Conservation (phyloP, 2,329 filamentous ascomycete genomes). For the Aspergillus pseudoviridinutans region DNA sequence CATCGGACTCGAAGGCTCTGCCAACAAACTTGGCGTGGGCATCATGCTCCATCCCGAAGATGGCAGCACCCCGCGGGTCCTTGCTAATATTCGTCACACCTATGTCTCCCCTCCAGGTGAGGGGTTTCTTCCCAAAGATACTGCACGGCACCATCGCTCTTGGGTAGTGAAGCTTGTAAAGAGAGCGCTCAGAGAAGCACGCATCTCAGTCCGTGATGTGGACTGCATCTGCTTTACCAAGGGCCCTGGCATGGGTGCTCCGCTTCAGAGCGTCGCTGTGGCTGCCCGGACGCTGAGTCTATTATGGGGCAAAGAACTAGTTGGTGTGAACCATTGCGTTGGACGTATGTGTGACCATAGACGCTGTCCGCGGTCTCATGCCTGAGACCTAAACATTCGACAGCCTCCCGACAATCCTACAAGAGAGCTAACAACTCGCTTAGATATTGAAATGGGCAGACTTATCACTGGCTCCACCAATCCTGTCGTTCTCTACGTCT, state of each 20-base stretch:
- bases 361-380: neutral
- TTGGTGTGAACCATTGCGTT: conserved; percentile 97
- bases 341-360: conserved; percentile 54
- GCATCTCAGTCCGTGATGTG: conserved; percentile 60
- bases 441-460: conserved; percentile 94
- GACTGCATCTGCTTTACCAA: conserved; percentile 95
- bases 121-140: conserved; percentile 95
- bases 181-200: conserved; percentile 69
- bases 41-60: conserved; percentile 71
- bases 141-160: conserved; percentile 81
- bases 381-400: neutral
- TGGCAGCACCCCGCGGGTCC: conserved; percentile 60
- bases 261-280: conserved; percentile 79
- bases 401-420: neutral
- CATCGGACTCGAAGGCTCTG: conserved; percentile 81
- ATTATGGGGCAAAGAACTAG: conserved; percentile 82
- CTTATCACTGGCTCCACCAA: conserved; percentile 86
- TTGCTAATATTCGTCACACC: conserved; percentile 92
- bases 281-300: conserved; percentile 76
- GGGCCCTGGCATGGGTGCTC: conserved; percentile 94
- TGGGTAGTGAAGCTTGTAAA: conserved; percentile 82
- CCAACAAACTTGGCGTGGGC: conserved; percentile 95
- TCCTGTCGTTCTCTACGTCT: conserved; percentile 93
- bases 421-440: neutral
- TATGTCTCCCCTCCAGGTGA: conserved; percentile 88